Evolutionary conservation across 768 basidiomycete species (phyloP), one percentile per base, ranked within the genome.

Genomic region (Boletus rubropictus): DNA sequence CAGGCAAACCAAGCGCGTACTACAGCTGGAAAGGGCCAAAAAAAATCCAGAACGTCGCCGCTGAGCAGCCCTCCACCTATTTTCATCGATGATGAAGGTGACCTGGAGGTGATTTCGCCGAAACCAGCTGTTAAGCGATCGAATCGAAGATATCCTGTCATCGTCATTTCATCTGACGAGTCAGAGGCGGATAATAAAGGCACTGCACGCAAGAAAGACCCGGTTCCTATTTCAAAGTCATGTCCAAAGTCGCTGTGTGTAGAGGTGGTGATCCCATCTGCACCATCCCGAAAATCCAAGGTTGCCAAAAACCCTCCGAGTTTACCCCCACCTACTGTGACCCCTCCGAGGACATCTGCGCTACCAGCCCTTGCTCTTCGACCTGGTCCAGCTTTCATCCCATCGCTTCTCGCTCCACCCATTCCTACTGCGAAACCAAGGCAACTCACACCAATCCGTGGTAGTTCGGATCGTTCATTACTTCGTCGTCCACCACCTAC

Each of bases 371-470:
- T 46, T 17, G 21, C 33, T 11, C 21, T 46, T 22, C 50, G 25
- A 42, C 29, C 17, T 2, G 21, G n/a, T 35, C 22, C 50, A 31
- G 12, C 31, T 12, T 9, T 38, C 32, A 5, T 46, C n/a, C 48
- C 48, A 14, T 24, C 50, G n/a, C 21, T 39, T 33, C 42, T 54
- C 24, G 41, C 38, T 4, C 52, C 46, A 15, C 44, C 48, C 14
- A 31, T 52, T n/a, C 53, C 48, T 35, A 66, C 64, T 18, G 21
- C 50, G 29, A 81, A 75, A 53, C 59, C 72, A n/a, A 79, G 84
- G 21, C 80, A 74, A 52, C 73, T 87, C 25, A 89, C 86, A 4
- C 86, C 86, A 8, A 84, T 87, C 44, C 76, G 78, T 15, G 68
- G 71, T 29, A 61, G 64, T 21, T 67, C 67, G 15, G 59, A 66